Evolutionary conservation across 768 basidiomycete species (phyloP).

Genomic region (Suillus variegatus): DNA sequence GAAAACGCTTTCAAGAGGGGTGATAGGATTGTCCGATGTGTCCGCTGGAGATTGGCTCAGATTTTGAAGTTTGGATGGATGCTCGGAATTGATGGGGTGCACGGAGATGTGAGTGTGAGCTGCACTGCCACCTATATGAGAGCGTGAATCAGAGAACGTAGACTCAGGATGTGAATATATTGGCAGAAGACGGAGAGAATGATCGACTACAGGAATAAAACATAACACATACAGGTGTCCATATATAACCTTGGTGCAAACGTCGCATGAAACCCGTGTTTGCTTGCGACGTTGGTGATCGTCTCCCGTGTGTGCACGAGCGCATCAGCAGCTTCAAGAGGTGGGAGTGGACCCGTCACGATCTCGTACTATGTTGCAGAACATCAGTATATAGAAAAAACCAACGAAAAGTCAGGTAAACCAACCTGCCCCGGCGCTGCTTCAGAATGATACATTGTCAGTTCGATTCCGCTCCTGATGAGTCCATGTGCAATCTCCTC

Average conservation of each 20-base stretch:
- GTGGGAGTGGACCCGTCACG: constrained; percentile 66
- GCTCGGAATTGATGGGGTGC: constrained; percentile 29
- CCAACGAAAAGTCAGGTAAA: background rate
- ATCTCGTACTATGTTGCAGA: constrained; percentile 55
- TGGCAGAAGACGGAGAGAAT: background rate
- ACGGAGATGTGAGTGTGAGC: constrained; percentile 71
- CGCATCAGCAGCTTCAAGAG: constrained; percentile 68
- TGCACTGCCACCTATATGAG: constrained; percentile 47
- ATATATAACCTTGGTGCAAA: constrained; percentile 57
- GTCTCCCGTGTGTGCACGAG: constrained; percentile 67
- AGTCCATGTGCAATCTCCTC: constrained; percentile 63
- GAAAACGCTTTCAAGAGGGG: constrained; percentile 55
- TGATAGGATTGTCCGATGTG: constrained; percentile 31
- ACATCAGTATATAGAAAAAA: background rate
- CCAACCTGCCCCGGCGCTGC: constrained; percentile 68
- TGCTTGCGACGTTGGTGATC: constrained; percentile 62
- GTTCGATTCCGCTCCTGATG: constrained; percentile 49
- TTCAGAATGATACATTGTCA: constrained; percentile 72
- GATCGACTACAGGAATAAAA: background rate
- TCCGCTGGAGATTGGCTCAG: constrained; percentile 41
- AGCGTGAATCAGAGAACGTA: background rate
- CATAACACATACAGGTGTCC: constrained; percentile 34
- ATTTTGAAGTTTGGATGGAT: background rate
- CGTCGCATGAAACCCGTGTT: constrained; percentile 65
- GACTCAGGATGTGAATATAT: background rate